Conservation (phyloP, 192 early-diverging fungal species). For the Irineochytrium annulatum region DNA sequence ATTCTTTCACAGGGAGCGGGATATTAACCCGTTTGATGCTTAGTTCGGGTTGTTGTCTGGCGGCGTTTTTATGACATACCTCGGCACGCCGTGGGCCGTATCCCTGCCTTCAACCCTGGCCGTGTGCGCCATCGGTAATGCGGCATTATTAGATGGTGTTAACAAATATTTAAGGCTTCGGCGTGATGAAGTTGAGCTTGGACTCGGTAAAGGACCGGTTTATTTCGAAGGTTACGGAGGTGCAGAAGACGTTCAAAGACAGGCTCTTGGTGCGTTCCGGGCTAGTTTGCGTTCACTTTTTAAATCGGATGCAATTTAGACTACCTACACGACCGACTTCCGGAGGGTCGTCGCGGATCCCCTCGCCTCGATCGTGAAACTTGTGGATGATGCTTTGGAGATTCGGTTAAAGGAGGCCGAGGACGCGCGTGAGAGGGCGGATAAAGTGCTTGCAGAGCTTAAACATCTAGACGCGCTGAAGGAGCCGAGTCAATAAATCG, state of each 20-base stretch:
- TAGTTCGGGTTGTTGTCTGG: conserved; percentile 15
- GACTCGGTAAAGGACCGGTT: conserved; percentile 17
- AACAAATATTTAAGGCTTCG: conserved; percentile 20
- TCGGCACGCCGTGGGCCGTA: conserved; percentile 36
- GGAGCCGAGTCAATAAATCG: too few relatives aligned
- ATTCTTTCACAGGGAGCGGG: neutral
- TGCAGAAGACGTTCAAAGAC: conserved; percentile 31
- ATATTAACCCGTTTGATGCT: neutral
- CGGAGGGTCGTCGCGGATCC: conserved; percentile 32
- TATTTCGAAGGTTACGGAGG: conserved; percentile 25
- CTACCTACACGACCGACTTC: conserved; percentile 35
- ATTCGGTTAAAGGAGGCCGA: conserved; percentile 12
- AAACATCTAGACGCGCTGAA: too few relatives aligned
- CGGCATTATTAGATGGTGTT: neutral
- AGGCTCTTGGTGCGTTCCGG: conserved; percentile 29
- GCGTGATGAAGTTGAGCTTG: conserved; percentile 32
- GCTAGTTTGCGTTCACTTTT: neutral
- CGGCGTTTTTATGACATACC: conserved; percentile 28
- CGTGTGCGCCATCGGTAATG: conserved; percentile 16
- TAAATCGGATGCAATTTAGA: conserved; percentile 6
- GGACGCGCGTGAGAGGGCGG: neutral
- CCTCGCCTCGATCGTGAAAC: conserved; percentile 21
- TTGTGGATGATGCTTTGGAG: conserved; percentile 26
- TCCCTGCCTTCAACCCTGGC: conserved; percentile 27
- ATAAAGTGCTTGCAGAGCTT: conserved; percentile 7